Evolutionary conservation across 352 stramenopile genomes (phyloP), one percentile per base, ranked within the genome.

Genomic region (Globisporangium cederbergense): DNA sequence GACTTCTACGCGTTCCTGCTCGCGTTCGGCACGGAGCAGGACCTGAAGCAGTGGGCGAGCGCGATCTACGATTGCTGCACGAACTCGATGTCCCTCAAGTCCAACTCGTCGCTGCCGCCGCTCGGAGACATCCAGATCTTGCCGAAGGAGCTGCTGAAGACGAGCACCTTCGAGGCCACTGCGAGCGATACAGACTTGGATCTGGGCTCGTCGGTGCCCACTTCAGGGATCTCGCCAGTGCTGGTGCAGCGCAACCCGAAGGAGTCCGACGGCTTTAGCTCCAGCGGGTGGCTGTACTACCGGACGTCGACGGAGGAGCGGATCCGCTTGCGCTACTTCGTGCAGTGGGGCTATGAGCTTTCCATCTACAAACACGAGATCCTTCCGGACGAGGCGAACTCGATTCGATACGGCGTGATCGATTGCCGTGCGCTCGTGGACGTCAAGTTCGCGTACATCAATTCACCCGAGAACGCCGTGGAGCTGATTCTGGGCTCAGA

Each of bases 321-420:
- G 2, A 81, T 93, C 20, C 85, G 86, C 8, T 71, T 89, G 54
- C 86, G 88, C 3, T 96, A 93, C 66, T 96, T 96, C 56, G 86
- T 96, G 40, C 86, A 93, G 57, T 93, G 83, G 83, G 88, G 88
- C 9, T 92, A 90, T 63, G 88, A 96, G 54, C 70, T 96, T 10
- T 93, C 88, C 7, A 96, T 96, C 65, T 96, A 93, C 73, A 96
- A 96, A 73, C 88, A 96, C 70, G 86, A 95, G 60, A 72, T 96
- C 5, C 64, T 91, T 10, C 75, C 81, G 25, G 84, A 96, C 46
- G 88, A 96, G 61, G 74, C 77, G 4, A 81, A 70, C 18, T 79
- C 87, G 3, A 96, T 96, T 68, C 87, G 87, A 0, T 94, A 96
- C 60, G 87, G 87, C 58, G 87, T 96, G 4, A 91, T 96, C 28